Evolutionary conservation across 1,284 basidiomycete species (phyloP), one percentile per base, ranked within the genome.

Genomic region (Leccinum pachyderme): DNA sequence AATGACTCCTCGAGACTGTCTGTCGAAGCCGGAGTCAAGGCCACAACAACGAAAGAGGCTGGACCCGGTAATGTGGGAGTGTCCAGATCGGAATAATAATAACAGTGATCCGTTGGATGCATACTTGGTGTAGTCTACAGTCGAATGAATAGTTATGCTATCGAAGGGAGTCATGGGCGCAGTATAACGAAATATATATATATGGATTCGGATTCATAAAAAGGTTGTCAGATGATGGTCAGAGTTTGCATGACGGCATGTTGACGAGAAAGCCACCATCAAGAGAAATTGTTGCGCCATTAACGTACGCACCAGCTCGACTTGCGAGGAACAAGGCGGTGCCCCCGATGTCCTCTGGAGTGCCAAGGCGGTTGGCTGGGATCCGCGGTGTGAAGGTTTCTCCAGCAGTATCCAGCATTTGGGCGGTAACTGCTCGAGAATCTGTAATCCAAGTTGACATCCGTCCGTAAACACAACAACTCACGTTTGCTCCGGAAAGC

Each of bases 331-430:
- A 89, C 44, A 89, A 61, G 41, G 80, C 82, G 4, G 84, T 77
- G 1, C 83, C 84, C 1, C 78, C 82, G 6, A 88, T 77, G 62
- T 89, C 86, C 64, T 86, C 81, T 0, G 83, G 79, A 13, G 75
- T 75, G 13, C 87, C 86, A 52, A 87, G 81, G 9, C 85, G 75
- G 22, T 73, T 73, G 48, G 80, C 70, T 2, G 86, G 86, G 25
- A 85, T 75, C 31, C 52, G 65, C 50, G 35, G 72, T 3, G 78
- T 67, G 52, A 89, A 74, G 13, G 68, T 59, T 22, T 82, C 76
- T 47, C 82, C 80, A 18, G 70, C 65, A 2, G 74, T 72, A 37
- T 79, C 75, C 33, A 88, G 72, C 11, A 81, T 82, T 29, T 80
- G 74, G 5, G 79, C 78, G 73, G 86, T 88, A 83, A 89, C 82